Evolutionary conservation across 148 eudicot genomes (phyloP).

Genomic region (Cornus kousa): DNA sequence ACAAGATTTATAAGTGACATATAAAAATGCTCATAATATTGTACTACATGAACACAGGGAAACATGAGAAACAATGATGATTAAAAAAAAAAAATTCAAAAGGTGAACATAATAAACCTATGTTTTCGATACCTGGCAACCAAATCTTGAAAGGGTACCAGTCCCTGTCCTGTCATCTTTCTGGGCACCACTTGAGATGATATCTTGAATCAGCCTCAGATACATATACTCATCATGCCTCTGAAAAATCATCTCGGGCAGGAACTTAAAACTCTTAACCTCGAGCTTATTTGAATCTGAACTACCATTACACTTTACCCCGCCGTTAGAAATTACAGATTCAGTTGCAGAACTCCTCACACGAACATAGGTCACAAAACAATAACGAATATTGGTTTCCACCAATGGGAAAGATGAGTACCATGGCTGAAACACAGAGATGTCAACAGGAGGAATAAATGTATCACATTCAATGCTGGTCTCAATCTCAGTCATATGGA

Average conservation of each 20-base stretch:
- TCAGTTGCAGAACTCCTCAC: slow-evolving; percentile 36
- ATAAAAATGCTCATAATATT: not conserved
- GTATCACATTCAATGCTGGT: slow-evolving; percentile 48
- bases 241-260: slow-evolving; percentile 47
- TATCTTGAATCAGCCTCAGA: slow-evolving; percentile 42
- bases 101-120: not conserved
- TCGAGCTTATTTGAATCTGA: slow-evolving; percentile 31
- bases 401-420: slow-evolving; percentile 41
- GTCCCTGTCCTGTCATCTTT: slow-evolving; percentile 66
- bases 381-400: slow-evolving; percentile 37
- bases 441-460: slow-evolving; percentile 48
- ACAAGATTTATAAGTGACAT: not conserved
- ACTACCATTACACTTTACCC: slow-evolving; percentile 6
- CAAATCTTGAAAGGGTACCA: slow-evolving; percentile 56
- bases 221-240: slow-evolving; percentile 52
- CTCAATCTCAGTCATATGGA: slow-evolving; percentile 59
- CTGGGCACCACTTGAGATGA: slow-evolving; percentile 41
- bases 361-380: slow-evolving; percentile 50
- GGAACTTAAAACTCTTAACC: slow-evolving; percentile 44
- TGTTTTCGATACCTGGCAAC: slow-evolving; percentile 48
- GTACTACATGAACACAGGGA: not conserved
- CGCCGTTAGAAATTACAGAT: slow-evolving; percentile 18
- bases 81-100: too few species aligned
- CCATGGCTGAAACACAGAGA: slow-evolving; percentile 54
- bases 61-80: not conserved